Base-by-base conservation (phyloP, 345 rosid genomes). In the Arabis alpina region DNA sequence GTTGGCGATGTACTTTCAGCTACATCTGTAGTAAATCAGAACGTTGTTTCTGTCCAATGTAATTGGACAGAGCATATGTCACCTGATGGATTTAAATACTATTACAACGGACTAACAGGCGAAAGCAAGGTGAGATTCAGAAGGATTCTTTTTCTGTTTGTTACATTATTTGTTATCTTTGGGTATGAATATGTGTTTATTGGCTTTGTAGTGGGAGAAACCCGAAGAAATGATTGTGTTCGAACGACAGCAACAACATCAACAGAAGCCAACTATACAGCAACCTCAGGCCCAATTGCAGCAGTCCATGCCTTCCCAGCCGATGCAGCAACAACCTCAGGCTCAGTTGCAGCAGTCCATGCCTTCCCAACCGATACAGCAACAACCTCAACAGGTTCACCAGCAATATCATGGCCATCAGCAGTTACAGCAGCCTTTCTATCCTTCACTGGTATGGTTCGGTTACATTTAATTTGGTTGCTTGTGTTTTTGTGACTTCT, bases 1-100 rank as follows among this genome's bases (percentile, higher is more conserved):
- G 71, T 82, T 56, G 61, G 81, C 70, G 86, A 82, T 75, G 81
- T 80, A 62, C 82, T 82, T 54, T 56, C 85, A 28, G 23, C 23
- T 19, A 19, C 23, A 19, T 19, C 23, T 19, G 23, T 19, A 19
- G 23, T 19, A 19, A 19, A 19, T 19, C 23, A 80, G 43, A 57
- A 76, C 23, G 77, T 59, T 25, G 78, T 82, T 69, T 73, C 93
- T 64, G 76, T 66, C 61, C 86, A 88, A 79, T 82, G 89, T 81
- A 85, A 68, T 73, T 94, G 99, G 99, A 89, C 99, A 2, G 99
- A 91, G 79, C 99, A 94, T 82, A 88, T 87, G 36, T 91, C 99
- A 8, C 98, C 98, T 8, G 99, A 94, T 70, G 99, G 99, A 70
- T 94, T 85, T 82, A 88, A 89, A 77, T 94, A 94, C 82, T 94